phyloP scores from a whole-genome alignment of 1,284 basidiomycete species.

The Sanghuangporus weigelae region DNA sequence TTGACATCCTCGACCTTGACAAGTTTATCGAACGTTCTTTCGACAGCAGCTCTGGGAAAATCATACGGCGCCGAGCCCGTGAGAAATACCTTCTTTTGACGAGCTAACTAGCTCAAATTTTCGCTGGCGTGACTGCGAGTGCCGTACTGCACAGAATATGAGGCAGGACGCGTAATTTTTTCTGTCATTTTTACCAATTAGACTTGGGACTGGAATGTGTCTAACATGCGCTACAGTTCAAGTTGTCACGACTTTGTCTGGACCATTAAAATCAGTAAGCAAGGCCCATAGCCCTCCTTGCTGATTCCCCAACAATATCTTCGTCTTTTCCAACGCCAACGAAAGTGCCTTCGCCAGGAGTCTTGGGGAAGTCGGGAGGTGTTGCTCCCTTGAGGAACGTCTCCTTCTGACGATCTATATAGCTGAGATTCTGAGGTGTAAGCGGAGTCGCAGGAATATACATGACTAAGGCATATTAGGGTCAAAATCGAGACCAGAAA shows the following conservation, averaged over 20 bases:
- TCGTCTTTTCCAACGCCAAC: conserved; percentile 42
- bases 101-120: conserved; percentile 60
- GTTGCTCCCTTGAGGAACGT: conserved; percentile 55
- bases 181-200: too few species aligned
- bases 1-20: conserved; percentile 45
- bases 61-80: conserved; percentile 63
- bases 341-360: conserved; percentile 48
- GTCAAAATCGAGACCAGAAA: not conserved
- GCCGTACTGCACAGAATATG: conserved; percentile 75
- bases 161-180: too few species aligned
- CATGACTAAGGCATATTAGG: conserved; percentile 42
- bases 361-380: conserved; percentile 72
- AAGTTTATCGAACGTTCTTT: conserved; percentile 47
- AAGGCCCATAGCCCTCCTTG: conserved; percentile 52
- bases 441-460: conserved; percentile 80
- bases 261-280: conserved; percentile 2
- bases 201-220: too few species aligned
- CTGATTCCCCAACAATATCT: conserved; percentile 45
- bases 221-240: too few species aligned
- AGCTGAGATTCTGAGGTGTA: conserved; percentile 58
- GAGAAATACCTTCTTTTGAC: conserved; percentile 59
- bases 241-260: too few species aligned
- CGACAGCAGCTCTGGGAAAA: conserved; percentile 57
- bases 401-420: conserved; percentile 58
- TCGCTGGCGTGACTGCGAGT: conserved; percentile 64